These are phyloP conservation scores for Botrytis porri DNA, from an alignment of 2,329 filamentous ascomycete genomes.

Conservation along the genomic window DNA sequence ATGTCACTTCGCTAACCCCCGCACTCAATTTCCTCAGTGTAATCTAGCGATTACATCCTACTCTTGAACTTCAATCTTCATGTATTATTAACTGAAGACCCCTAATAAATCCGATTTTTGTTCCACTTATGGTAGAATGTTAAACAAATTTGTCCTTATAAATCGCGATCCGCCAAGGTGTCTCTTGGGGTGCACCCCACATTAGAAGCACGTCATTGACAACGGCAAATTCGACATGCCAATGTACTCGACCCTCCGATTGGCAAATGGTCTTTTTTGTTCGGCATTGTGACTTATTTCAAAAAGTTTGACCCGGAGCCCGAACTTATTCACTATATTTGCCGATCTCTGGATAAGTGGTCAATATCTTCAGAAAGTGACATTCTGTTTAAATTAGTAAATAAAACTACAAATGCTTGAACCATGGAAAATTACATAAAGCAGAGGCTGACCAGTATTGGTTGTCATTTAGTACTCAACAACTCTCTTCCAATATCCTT, in stretches of 20 bases:
- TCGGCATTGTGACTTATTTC: not conserved
- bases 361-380: no score
- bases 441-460: not conserved
- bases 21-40: not conserved
- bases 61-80: not conserved
- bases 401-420: not conserved
- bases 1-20: not conserved
- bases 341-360: not conserved
- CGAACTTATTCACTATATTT: not conserved
- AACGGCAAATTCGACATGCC: not conserved
- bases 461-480: not conserved
- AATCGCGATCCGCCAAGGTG: not conserved
- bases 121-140: not conserved
- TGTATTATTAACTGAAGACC: not conserved
- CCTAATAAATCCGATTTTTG: not conserved
- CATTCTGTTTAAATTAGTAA: not conserved
- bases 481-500: not conserved
- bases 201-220: conserved; percentile 12
- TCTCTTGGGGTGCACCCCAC: not conserved
- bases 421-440: not conserved
- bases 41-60: not conserved
- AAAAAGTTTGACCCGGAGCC: not conserved
- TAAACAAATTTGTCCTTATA: not conserved
- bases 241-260: not conserved
- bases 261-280: not conserved